Conservation (phyloP, 1,284 basidiomycete genomes). For the Ganoderma resinaceum region DNA sequence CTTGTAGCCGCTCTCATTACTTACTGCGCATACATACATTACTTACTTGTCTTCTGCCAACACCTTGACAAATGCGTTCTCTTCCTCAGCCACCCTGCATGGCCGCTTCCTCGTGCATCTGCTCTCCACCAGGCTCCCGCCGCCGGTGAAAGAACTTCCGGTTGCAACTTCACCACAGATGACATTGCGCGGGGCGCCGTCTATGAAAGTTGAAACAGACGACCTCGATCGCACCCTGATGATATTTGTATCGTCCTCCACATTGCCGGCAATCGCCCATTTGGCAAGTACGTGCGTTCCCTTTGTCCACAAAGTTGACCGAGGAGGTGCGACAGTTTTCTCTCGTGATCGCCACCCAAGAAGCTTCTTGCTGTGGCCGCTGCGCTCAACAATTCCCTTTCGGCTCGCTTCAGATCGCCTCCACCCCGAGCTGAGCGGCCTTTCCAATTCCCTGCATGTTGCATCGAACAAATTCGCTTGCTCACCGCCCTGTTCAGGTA, state of each 20-base stretch:
- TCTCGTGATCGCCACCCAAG: neutral
- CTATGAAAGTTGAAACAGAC: neutral
- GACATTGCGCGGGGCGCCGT: neutral
- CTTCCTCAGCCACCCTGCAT: neutral
- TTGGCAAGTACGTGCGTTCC: no score
- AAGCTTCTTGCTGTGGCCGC: neutral
- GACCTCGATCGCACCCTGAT: neutral
- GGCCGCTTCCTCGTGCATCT: neutral
- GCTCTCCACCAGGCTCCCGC: neutral
- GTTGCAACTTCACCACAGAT: neutral
- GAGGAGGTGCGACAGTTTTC: neutral
- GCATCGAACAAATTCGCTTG: neutral
- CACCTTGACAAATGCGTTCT: neutral
- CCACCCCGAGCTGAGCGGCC: neutral
- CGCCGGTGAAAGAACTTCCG: neutral
- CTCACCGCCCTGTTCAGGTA: neutral
- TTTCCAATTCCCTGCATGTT: neutral
- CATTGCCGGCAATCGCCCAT: no score
- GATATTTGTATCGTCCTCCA: no score
- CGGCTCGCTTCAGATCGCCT: neutral
- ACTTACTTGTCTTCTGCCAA: neutral
- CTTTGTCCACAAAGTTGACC: no score
- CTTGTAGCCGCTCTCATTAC: no score
- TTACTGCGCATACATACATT: no score
- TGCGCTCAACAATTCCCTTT: neutral